These are phyloP conservation scores for Candida taoyuanica DNA, from an alignment of 805 yeast genomes.

Conservation along the genomic window DNA sequence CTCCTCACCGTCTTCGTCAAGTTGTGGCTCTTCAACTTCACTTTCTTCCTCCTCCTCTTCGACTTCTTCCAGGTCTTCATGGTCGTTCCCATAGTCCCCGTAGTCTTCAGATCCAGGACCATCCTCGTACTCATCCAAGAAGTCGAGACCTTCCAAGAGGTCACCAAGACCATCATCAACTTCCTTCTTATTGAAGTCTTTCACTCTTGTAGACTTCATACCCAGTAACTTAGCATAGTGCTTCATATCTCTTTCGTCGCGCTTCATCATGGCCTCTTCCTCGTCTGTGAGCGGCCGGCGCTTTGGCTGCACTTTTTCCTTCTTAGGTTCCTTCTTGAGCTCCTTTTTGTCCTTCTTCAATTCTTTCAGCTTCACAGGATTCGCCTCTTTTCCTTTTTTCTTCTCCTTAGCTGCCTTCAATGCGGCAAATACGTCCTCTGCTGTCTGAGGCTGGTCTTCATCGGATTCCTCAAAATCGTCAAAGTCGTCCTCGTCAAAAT, in stretches of 20 bases:
- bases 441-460: constrained; percentile 31
- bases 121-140: constrained; percentile 33
- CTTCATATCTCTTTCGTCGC: constrained; percentile 74
- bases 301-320: constrained; percentile 12
- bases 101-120: constrained; percentile 7
- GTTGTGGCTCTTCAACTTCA: constrained; percentile 24
- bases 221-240: constrained; percentile 84
- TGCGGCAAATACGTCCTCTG: constrained; percentile 41
- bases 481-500: constrained; percentile 12
- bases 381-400: constrained; percentile 6
- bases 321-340: constrained; percentile 8
- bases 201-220: constrained; percentile 49
- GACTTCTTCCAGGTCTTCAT: constrained; percentile 2
- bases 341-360: constrained; percentile 31
- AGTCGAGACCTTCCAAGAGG: constrained; percentile 63
- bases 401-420: constrained; percentile 37
- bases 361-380: constrained; percentile 13
- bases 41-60: constrained; percentile 25
- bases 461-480: constrained; percentile 26
- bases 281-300: constrained; percentile 33
- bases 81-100: constrained; percentile 27
- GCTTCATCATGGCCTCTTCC: constrained; percentile 44
- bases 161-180: constrained; percentile 81
- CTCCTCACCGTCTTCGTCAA: constrained; percentile 24
- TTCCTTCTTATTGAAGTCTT: constrained; percentile 41